A percentile compares a stretch with the other conserved stretches of the same genome.
These are phyloP conservation scores for Dissoconium aciculare DNA, from an alignment of 2,329 filamentous ascomycete genomes.

Conservation along the genomic window DNA sequence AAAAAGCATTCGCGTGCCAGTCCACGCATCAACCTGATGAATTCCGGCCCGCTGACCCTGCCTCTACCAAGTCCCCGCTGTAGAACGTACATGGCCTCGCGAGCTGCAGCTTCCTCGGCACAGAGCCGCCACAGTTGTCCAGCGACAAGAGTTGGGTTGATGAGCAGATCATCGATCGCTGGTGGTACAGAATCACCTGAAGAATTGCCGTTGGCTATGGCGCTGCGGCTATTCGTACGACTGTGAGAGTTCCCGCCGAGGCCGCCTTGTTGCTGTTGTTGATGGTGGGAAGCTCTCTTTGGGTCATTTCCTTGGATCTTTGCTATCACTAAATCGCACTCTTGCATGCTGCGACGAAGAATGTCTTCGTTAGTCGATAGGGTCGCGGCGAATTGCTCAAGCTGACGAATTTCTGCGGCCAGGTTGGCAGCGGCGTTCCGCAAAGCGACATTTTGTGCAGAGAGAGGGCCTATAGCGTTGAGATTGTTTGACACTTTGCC, in stretches of 20 bases:
- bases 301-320: constrained; percentile 50
- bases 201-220: no score
- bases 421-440: constrained; percentile 52
- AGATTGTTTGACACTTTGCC: constrained; percentile 57
- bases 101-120: constrained; percentile 74
- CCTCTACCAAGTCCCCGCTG: constrained; percentile 60
- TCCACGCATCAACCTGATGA: constrained; percentile 57
- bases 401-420: constrained; percentile 55
- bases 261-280: not conserved
- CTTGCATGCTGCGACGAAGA: constrained; percentile 58
- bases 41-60: constrained; percentile 54
- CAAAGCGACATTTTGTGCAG: constrained; percentile 67
- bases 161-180: constrained; percentile 84
- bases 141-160: constrained; percentile 84
- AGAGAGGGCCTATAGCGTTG: constrained; percentile 57
- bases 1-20: constrained; percentile 68
- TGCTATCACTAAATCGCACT: constrained; percentile 64
- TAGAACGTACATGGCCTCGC: constrained; percentile 73
- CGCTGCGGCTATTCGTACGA: no score
- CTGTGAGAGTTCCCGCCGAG: no score
- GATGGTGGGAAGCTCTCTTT: constrained; percentile 52
- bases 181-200: no score
- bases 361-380: constrained; percentile 65
- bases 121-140: constrained; percentile 83
- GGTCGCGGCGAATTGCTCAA: constrained; percentile 55